Conservation (phyloP, 805 yeast species). For the Lipomyces japonicus region DNA sequence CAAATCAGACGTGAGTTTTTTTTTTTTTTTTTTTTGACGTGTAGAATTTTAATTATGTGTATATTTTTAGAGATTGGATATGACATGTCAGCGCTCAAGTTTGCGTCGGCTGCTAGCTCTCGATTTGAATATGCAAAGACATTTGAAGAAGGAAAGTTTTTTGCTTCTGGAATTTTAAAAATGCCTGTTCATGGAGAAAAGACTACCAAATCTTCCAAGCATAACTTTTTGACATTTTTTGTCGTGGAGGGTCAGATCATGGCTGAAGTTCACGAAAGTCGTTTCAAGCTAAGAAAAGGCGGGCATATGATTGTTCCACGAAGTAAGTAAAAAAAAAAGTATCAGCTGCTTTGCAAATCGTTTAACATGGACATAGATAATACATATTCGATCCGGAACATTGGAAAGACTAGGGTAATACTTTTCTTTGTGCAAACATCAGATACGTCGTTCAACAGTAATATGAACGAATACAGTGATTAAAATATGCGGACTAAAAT, state of each 20-base stretch:
- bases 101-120: slow-evolving; percentile 7
- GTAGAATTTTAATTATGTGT: background rate
- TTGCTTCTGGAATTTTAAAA: slow-evolving; percentile 71
- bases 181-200: slow-evolving; percentile 62
- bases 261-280: slow-evolving; percentile 56
- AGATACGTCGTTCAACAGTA: slow-evolving; percentile 26
- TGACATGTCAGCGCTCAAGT: slow-evolving; percentile 20
- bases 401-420: slow-evolving; percentile 58
- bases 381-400: slow-evolving; percentile 28
- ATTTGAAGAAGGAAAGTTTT: slow-evolving; percentile 36
- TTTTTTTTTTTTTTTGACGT: background rate
- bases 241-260: slow-evolving; percentile 69
- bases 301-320: slow-evolving; percentile 80
- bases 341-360: background rate
- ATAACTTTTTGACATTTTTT: slow-evolving; percentile 68
- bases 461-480: background rate
- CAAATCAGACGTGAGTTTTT: slow-evolving; percentile 9
- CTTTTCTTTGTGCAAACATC: slow-evolving; percentile 73
- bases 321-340: slow-evolving; percentile 59
- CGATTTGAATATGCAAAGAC: slow-evolving; percentile 25
- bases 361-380: slow-evolving; percentile 8
- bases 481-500: background rate
- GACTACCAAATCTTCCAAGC: slow-evolving; percentile 57
- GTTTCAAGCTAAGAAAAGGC: slow-evolving; percentile 62
- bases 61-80: slow-evolving; percentile 19